Evolutionary conservation across 208 protist species (phyloP), one percentile per base, ranked within the genome.

Genomic region (Acanthamoeba healyi): DNA sequence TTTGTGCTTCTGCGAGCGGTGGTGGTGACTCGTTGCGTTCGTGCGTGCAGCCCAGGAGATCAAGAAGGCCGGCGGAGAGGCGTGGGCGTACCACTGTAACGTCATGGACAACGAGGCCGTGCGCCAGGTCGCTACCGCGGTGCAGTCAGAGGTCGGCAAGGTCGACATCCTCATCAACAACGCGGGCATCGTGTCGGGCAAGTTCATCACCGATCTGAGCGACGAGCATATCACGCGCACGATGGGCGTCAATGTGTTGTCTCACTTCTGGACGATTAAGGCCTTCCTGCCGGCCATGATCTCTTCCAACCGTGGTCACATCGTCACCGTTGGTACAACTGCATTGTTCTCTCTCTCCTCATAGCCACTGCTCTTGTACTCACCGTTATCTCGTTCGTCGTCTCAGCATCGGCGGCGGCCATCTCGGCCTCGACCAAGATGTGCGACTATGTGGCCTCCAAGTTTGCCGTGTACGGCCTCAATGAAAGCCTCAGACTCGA

Each of bases 151-250:
- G 42, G 74, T 81, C 3, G 70, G 70, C 29, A 51, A 56, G 32
- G 70, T 93, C 24, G 88, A 93, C 70, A 81, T 93, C 38, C 63
- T 93, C 63, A 93, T 93, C 63, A 93, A 93, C 70, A 93, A 93
- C 36, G 88, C 88, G 4, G 88, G 63, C 40, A 93, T 93, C 38
- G 70, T 77, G 32, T 93, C 88, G 36, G 63, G 63, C 32, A 82
- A 65, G 70, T 74, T 67, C 58, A 91, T 91, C 58, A 74, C 84
- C 84, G 84, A 91, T 22, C 84, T 67, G 24, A 91, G 63, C 44
- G 88, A 93, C 49, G 88, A 93, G 63, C 88, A 93, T 12, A 93
- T 93, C 36, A 34, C 51, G 2, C 88, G 88, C 15, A 93, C 88
- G 42, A 84, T 93, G 63, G 88, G 51, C n/a, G 88, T 93, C 49